A percentile compares a stretch with the other conserved stretches of the same genome.
Evolutionary conservation across 2,329 filamentous ascomycete genomes (phyloP).

Genomic region (Drechslerella stenobrocha): DNA sequence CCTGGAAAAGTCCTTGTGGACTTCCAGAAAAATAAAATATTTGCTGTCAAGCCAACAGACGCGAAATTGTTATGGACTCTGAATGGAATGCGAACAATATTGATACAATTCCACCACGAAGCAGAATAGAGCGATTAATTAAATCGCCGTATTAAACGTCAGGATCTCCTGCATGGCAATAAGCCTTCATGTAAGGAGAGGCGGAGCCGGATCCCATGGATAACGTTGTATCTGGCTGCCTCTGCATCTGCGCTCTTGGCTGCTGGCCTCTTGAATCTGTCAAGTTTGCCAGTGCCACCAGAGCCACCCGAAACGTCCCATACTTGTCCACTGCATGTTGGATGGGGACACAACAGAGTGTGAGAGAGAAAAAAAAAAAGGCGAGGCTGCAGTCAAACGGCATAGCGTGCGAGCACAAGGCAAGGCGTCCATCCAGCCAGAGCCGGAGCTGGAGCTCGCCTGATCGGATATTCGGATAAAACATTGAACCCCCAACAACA

Average conservation of each 20-base stretch:
- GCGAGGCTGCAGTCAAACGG: constrained; percentile 6
- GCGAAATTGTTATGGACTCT: background rate
- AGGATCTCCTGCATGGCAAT: background rate
- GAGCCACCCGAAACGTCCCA: background rate
- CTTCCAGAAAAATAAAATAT: no score
- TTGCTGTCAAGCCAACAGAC: no score
- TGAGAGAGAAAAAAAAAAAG: background rate
- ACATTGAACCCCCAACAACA: no score
- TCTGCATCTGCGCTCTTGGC: background rate
- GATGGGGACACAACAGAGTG: background rate
- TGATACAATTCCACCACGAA: constrained; percentile 2
- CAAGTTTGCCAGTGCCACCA: constrained; percentile 6
- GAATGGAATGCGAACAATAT: background rate
- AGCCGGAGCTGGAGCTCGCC: constrained; percentile 2
- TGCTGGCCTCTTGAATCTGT: background rate
- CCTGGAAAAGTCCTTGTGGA: no score
- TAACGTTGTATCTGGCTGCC: no score
- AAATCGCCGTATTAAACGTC: constrained; percentile 7
- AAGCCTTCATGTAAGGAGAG: constrained; percentile 5
- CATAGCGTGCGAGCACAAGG: no score
- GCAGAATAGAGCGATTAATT: background rate
- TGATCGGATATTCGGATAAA: no score
- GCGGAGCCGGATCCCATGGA: background rate
- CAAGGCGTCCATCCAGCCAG: background rate
- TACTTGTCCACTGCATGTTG: background rate